These are phyloP conservation scores for Cyclotella cryptica DNA, from an alignment of 108 stramenopile species.

Conservation along the genomic window DNA sequence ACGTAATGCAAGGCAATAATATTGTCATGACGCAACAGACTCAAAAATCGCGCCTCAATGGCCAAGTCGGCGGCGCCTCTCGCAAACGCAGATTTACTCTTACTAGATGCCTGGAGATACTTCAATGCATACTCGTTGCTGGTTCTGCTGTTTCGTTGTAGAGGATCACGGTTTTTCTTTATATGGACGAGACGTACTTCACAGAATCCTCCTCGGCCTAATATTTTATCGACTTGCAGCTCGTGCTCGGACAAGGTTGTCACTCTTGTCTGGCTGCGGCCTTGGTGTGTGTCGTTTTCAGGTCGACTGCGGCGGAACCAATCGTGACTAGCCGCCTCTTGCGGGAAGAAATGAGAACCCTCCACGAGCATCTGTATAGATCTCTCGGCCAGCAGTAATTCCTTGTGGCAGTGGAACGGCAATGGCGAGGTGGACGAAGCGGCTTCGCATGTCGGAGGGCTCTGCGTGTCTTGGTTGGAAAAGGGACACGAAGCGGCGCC, in stretches of 20 bases:
- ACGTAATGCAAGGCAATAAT: slow-evolving; percentile 69
- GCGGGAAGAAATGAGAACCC: slow-evolving; percentile 37
- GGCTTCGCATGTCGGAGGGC: too few relatives aligned
- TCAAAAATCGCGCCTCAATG: slow-evolving; percentile 71
- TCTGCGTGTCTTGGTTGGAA: too few relatives aligned
- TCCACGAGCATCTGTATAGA: slow-evolving; percentile 18
- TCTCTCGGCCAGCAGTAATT: slow-evolving; percentile 28
- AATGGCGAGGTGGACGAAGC: background rate
- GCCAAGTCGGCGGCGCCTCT: slow-evolving; percentile 77
- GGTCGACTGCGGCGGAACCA: slow-evolving; percentile 24
- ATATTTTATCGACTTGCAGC: slow-evolving; percentile 3
- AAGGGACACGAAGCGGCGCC: too few relatives aligned
- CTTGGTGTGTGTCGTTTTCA: background rate
- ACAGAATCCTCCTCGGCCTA: slow-evolving; percentile 22
- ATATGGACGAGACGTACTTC: background rate
- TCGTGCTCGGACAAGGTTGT: slow-evolving; percentile 15
- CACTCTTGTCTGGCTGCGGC: background rate
- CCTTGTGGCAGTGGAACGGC: slow-evolving; percentile 30
- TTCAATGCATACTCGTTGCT: slow-evolving; percentile 15
- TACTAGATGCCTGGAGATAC: slow-evolving; percentile 50
- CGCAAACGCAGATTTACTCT: slow-evolving; percentile 65
- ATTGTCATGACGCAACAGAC: slow-evolving; percentile 66
- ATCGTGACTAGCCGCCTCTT: slow-evolving; percentile 4
- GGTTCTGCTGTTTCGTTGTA: background rate
- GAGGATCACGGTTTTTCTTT: background rate